phyloP scores from a whole-genome alignment of 305 asterid genomes.

The Striga hermonthica region DNA sequence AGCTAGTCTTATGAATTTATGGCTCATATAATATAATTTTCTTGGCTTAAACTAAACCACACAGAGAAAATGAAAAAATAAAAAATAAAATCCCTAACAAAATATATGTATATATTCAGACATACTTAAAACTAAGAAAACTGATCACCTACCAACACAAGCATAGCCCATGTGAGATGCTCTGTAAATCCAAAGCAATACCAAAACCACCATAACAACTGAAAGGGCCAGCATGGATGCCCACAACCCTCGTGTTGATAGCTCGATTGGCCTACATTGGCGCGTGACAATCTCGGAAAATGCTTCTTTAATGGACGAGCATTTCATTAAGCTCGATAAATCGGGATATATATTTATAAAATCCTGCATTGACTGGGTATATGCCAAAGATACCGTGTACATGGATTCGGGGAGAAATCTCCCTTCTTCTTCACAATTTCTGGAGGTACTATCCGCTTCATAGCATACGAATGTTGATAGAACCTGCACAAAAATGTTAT shows the following conservation, averaged over 20 bases:
- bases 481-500: slow-evolving; percentile 26
- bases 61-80: too few species aligned
- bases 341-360: slow-evolving; percentile 47
- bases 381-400: slow-evolving; percentile 38
- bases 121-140: background rate
- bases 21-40: too few species aligned
- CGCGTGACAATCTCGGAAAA: slow-evolving; percentile 35
- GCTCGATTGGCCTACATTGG: slow-evolving; percentile 48
- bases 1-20: too few species aligned
- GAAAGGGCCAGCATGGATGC: slow-evolving; percentile 45
- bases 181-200: slow-evolving; percentile 40
- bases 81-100: too few species aligned
- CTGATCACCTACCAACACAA: slow-evolving; percentile 30
- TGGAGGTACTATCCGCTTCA: slow-evolving; percentile 29
- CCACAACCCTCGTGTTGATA: slow-evolving; percentile 38
- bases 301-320: slow-evolving; percentile 42
- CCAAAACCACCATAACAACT: slow-evolving; percentile 39
- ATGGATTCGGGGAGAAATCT: slow-evolving; percentile 43
- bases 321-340: slow-evolving; percentile 38
- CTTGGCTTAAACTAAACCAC: too few species aligned
- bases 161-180: slow-evolving; percentile 36
- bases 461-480: slow-evolving; percentile 45
- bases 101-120: too few species aligned
- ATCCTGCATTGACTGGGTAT: slow-evolving; percentile 41
- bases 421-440: slow-evolving; percentile 36